phyloP scores from a whole-genome alignment of 2,329 filamentous ascomycete species.

The Epichloe scottii region DNA sequence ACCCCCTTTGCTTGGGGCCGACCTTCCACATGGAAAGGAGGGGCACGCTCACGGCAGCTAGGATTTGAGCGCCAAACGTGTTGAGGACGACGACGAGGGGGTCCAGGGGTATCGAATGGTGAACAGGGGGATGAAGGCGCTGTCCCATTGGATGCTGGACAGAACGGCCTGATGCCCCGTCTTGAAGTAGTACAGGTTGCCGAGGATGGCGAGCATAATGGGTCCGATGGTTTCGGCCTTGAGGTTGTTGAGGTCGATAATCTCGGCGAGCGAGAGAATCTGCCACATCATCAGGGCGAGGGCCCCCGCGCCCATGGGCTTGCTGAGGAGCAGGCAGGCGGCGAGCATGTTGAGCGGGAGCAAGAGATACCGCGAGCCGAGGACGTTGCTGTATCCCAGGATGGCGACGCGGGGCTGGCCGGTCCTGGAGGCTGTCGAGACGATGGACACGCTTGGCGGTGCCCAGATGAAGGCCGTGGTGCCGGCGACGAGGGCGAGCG shows the following conservation, averaged over 20 bases:
- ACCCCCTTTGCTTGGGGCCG: slow-evolving; percentile 57
- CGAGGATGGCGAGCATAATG: slow-evolving; percentile 72
- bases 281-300: slow-evolving; percentile 78
- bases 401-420: slow-evolving; percentile 55
- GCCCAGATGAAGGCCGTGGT: slow-evolving; percentile 77
- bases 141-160: slow-evolving; percentile 88
- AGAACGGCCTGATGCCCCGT: slow-evolving; percentile 90
- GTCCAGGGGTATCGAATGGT: slow-evolving; percentile 82
- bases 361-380: slow-evolving; percentile 81
- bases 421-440: slow-evolving; percentile 32
- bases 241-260: slow-evolving; percentile 47
- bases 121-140: slow-evolving; percentile 78
- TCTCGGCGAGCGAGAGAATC: slow-evolving; percentile 63
- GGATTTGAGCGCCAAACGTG: slow-evolving; percentile 78
- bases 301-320: slow-evolving; percentile 85
- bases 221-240: slow-evolving; percentile 67
- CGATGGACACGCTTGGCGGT: slow-evolving; percentile 69
- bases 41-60: slow-evolving; percentile 69
- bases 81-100: slow-evolving; percentile 74
- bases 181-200: slow-evolving; percentile 93
- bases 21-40: slow-evolving; percentile 83
- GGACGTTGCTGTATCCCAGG: slow-evolving; percentile 84
- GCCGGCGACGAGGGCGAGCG: slow-evolving; percentile 69
- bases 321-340: slow-evolving; percentile 69
- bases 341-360: slow-evolving; percentile 68